These are phyloP conservation scores for Exophiala bonariae DNA, from an alignment of 2,329 filamentous ascomycete genomes.

Conservation along the genomic window DNA sequence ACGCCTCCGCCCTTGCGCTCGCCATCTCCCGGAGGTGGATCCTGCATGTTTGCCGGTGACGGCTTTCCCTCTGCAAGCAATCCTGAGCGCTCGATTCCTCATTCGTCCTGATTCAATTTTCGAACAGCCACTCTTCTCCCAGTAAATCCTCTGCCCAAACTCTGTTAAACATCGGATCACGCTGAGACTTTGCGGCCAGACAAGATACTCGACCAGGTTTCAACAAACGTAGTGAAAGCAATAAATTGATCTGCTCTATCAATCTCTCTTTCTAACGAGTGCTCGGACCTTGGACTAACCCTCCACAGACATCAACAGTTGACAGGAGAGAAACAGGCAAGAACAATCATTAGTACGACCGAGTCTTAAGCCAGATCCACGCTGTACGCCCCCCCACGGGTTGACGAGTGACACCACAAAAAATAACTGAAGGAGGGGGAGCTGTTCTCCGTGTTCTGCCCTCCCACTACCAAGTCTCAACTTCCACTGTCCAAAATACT, in stretches of 20 bases:
- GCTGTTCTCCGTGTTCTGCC: too few species aligned
- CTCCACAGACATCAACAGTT: too few species aligned
- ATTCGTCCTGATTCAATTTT: too few species aligned
- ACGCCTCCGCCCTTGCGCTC: slow-evolving; percentile 19
- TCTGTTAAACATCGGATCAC: not conserved
- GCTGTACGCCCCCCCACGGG: slow-evolving; percentile 4
- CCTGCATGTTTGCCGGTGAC: slow-evolving; percentile 13
- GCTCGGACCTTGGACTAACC: slow-evolving; percentile 5
- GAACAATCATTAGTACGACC: too few species aligned
- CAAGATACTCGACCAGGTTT: too few species aligned
- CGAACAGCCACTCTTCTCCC: not conserved
- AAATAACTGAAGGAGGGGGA: not conserved
- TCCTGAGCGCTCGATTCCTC: not conserved
- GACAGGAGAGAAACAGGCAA: slow-evolving; percentile 3
- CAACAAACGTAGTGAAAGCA: too few species aligned
- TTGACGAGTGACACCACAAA: slow-evolving; percentile 5
- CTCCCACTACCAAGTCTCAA: too few species aligned
- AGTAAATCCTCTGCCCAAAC: not conserved
- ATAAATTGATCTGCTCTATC: too few species aligned
- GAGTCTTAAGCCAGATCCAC: slow-evolving; percentile 9
- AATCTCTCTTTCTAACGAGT: slow-evolving; percentile 3
- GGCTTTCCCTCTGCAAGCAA: slow-evolving; percentile 9
- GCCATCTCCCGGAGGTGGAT: slow-evolving; percentile 23
- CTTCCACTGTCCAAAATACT: too few species aligned
- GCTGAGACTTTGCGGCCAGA: too few species aligned